Evolutionary conservation across 495 filamentous ascomycete genomes (phyloP), one percentile per base, ranked within the genome.

Genomic region (Penicillium dipodomyicola): DNA sequence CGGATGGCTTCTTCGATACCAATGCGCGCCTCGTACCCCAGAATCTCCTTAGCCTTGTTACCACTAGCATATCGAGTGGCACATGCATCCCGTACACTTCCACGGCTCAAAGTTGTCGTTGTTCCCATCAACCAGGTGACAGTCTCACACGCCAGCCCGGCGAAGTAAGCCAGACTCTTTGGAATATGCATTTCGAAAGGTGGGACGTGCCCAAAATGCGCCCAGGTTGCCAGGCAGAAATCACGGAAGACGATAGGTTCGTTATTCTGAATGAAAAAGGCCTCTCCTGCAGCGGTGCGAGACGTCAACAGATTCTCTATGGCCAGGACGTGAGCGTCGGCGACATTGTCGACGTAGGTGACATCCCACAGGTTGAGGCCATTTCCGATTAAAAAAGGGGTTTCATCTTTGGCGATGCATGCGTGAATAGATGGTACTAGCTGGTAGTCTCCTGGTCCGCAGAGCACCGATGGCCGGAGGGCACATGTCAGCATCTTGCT

Each of bases 181-280:
- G 85, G 84, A n/a, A 87, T 80, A 49, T 71, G 72, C 22, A 85
- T 30, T 50, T 80, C 65, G 57, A 73, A 80, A 4, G 70, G 70
- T 35, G 82, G 84, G 7, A 71, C 69, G 64, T 86, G 84, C 12
- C 77, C 79, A 51, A 86, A 86, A 51, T 83, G 72, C 9, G 68
- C 74, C 84, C 84, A 86, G 23, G 87, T 72, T 12, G 72, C 74
- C 5, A 85, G 67, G 49, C 83, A 81, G 54, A 87, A 83, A 64
- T 83, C 79, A 30, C 85, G 77, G 60, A 86, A 84, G 20, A 81
- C 65, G 29, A 85, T 77, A 17, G 80, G 82, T 60, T 87, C 78
- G 49, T 85, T 80, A 56, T 87, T 87, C 46, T 82, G 80, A 32
- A 87, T 81, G 67, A 84, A 86, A 61, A 87, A 83, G 15, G 77